These are phyloP conservation scores for Yueomyces sp. DNA, from an alignment of 805 yeast genomes.

Conservation along the genomic window DNA sequence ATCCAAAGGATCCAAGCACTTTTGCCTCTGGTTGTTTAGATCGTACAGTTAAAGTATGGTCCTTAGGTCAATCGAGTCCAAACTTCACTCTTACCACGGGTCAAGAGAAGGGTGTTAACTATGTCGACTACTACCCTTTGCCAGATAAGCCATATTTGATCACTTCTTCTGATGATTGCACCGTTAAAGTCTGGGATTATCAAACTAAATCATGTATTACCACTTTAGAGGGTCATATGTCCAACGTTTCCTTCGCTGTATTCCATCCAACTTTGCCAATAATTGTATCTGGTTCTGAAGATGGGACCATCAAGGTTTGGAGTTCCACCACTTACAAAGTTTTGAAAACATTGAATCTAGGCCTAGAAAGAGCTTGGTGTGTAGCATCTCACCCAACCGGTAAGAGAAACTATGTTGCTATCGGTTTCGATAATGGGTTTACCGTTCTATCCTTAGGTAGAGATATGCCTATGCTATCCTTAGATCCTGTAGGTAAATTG, in stretches of 20 bases:
- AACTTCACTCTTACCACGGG: conserved; percentile 88
- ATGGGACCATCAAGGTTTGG: conserved; percentile 90
- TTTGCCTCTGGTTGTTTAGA: conserved; percentile 96
- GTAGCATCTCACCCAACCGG: conserved; percentile 52
- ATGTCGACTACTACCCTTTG: conserved; percentile 92
- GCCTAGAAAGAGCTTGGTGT: conserved; percentile 97
- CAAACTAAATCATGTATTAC: conserved; percentile 95
- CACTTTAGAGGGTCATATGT: conserved; percentile 81
- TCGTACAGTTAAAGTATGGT: conserved; percentile 94
- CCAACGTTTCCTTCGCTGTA: conserved; percentile 91
- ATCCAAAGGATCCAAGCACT: conserved; percentile 94
- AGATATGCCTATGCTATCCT: conserved; percentile 85
- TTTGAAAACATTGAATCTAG: conserved; percentile 81
- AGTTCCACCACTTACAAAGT: conserved; percentile 85
- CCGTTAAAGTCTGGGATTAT: conserved; percentile 89
- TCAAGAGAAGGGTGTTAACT: conserved; percentile 87
- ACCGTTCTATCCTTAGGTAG: conserved; percentile 82
- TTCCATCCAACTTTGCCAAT: conserved; percentile 97
- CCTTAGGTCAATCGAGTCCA: conserved; percentile 73
- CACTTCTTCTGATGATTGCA: conserved; percentile 82
- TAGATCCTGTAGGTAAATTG: conserved; percentile 87
- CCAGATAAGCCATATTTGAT: conserved; percentile 94
- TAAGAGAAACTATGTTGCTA: conserved; percentile 65
- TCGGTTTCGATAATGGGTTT: conserved; percentile 92
- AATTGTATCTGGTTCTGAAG: conserved; percentile 93